Evolutionary conservation across 2,329 filamentous ascomycete genomes (phyloP), one percentile per base, ranked within the genome.

Genomic region (Aspergillus fumigatus): DNA sequence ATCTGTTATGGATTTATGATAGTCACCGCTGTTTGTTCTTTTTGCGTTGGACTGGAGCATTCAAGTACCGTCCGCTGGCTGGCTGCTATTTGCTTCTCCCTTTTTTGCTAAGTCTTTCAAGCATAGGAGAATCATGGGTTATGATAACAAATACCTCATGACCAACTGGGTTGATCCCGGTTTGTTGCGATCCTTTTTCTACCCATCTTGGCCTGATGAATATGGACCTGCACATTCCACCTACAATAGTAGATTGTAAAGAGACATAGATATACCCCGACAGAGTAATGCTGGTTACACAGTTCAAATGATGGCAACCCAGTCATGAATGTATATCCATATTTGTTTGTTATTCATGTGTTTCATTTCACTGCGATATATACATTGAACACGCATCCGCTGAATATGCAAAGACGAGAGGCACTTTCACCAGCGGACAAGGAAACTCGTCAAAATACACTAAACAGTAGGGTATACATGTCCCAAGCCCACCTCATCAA

Each of bases 1-100:
- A 47, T 54, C 32, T 58, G 35, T 52, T 48, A 58, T 56, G 55
- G 52, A 48, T 55, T 53, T 48, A 55, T 51, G 54, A 41, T 41
- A 50, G 52, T 49, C 52, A 27, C 41, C 27, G 8, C 55, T 26
- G 48, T 53, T 59, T 35, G 35, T 53, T 53, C 55, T 61, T 52
- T 59, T 53, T 59, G 56, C 27, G 35, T 43, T 56, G 45, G 25
- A 56, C 49, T 21, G 40, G 50, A 49, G 41, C 45, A 56, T 40
- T 14, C 14, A 38, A 43, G 26, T 27, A 32, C 50, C 52, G 59
- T 55, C 49, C 53, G 56, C 50, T 52, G 47, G 51, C 57, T 50
- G 32, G 56, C 51, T 56, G 52, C 51, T 51, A 47, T 40, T 55
- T 55, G 10, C 47, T n/a, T 50, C n/a, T 50, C n/a, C n/a, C n/a